phyloP scores from a whole-genome alignment of 306 rosid genomes.

The Canavalia ensiformis region DNA sequence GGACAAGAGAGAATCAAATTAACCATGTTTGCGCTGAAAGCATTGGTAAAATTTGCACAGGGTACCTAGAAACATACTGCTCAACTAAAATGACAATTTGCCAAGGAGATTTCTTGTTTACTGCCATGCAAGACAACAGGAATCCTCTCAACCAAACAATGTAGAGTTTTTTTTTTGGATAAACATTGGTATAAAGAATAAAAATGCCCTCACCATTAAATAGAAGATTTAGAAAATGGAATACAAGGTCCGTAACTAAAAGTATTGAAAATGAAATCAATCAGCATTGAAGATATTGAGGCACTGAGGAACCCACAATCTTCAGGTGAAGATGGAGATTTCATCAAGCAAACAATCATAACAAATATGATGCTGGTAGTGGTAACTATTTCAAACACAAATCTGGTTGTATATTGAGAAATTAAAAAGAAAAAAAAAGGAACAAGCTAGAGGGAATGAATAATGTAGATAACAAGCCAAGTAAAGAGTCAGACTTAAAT shows the following conservation, averaged over 20 bases:
- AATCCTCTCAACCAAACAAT: slow-evolving; percentile 22
- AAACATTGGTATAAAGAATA: slow-evolving; percentile 26
- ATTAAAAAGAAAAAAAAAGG: background rate
- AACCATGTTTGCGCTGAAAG: background rate
- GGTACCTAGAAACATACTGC: slow-evolving; percentile 19
- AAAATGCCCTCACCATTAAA: background rate
- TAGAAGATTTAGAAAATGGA: slow-evolving; percentile 34
- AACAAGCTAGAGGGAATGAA: background rate
- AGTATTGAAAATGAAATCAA: slow-evolving; percentile 25
- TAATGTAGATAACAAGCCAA: slow-evolving; percentile 37
- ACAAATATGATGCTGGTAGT: slow-evolving; percentile 17
- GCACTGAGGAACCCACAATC: slow-evolving; percentile 24
- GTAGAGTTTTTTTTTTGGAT: background rate
- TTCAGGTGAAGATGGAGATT: slow-evolving; percentile 30
- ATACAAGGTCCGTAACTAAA: slow-evolving; percentile 12
- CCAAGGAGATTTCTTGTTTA: background rate
- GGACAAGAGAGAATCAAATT: slow-evolving; percentile 41
- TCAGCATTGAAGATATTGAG: slow-evolving; percentile 9
- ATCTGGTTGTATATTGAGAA: slow-evolving; percentile 21
- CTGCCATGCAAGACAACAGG: slow-evolving; percentile 15
- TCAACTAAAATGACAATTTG: slow-evolving; percentile 23
- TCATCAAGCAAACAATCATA: slow-evolving; percentile 33
- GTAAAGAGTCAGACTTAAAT: slow-evolving; percentile 36
- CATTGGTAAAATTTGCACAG: background rate
- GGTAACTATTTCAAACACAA: slow-evolving; percentile 38